Conservation (phyloP, 75 land plant species). For the Cunninghamia lanceolata region DNA sequence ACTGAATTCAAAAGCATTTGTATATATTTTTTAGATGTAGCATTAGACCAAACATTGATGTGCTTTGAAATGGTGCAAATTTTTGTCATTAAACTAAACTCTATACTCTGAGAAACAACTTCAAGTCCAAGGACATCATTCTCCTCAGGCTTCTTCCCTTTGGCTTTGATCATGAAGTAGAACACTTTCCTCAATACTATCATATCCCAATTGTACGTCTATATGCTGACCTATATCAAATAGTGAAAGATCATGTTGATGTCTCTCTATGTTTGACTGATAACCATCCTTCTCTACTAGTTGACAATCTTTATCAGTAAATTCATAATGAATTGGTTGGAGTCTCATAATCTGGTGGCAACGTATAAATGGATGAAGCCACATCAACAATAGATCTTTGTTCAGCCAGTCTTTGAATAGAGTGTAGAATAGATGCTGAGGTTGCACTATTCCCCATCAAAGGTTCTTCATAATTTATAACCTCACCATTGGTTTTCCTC, state of each 20-base stretch:
- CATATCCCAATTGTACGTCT: slow-evolving; percentile 54
- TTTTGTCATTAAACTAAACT: slow-evolving; percentile 41
- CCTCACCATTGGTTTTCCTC: no score
- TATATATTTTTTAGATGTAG: slow-evolving; percentile 67
- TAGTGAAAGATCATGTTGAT: slow-evolving; percentile 42
- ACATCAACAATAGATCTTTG: no score
- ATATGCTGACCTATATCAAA: slow-evolving; percentile 67
- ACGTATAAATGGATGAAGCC: no score
- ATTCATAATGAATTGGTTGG: no score
- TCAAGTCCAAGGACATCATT: slow-evolving; percentile 7
- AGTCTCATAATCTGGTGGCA: no score
- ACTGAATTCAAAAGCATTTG: slow-evolving; percentile 73
- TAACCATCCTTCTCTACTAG: slow-evolving; percentile 41
- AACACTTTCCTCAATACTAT: slow-evolving; percentile 53
- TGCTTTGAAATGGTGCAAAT: slow-evolving; percentile 48
- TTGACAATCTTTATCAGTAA: slow-evolving; percentile 46
- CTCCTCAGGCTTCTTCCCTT: slow-evolving; percentile 46
- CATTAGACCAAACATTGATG: slow-evolving; percentile 62
- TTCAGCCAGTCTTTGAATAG: no score
- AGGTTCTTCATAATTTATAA: no score
- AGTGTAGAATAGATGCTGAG: no score
- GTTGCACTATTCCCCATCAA: no score
- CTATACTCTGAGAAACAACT: slow-evolving; percentile 26
- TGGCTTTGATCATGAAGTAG: slow-evolving; percentile 53
- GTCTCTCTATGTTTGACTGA: slow-evolving; percentile 33